phyloP scores from a whole-genome alignment of 2,329 filamentous ascomycete species.

The Talaromyces pinophilus region DNA sequence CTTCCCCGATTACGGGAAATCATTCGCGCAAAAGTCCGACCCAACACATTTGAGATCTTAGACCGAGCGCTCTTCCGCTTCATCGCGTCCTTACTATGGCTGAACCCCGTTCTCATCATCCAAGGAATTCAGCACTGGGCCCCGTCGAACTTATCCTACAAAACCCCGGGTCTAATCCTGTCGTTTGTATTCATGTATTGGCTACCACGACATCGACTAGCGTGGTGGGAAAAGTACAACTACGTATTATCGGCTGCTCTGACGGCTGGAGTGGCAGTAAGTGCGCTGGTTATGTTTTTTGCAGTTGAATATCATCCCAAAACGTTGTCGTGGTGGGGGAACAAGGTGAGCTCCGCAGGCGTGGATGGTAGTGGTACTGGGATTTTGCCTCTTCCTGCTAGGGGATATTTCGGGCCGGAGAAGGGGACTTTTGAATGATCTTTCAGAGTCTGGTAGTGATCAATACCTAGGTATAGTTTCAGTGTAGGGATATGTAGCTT shows the following conservation, averaged over 20 bases:
- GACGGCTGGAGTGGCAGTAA: constrained; percentile 5
- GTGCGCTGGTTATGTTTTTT: not conserved
- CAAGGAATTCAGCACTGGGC: constrained; percentile 17
- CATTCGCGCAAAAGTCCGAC: not conserved
- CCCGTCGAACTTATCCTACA: constrained; percentile 13
- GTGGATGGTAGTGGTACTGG: constrained; percentile 15
- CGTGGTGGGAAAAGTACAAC: constrained; percentile 19
- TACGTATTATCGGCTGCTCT: constrained; percentile 12
- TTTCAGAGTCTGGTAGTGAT: not conserved
- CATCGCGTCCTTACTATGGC: constrained; percentile 1
- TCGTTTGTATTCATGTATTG: constrained; percentile 19
- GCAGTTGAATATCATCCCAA: constrained; percentile 10
- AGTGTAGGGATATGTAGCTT: not conserved
- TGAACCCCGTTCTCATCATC: constrained; percentile 14
- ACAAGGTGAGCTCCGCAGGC: constrained; percentile 6
- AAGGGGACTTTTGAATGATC: not conserved
- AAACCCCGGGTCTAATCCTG: constrained; percentile 13
- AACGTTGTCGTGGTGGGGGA: constrained; percentile 15
- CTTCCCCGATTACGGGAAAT: constrained; percentile 9
- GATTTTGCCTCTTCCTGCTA: not conserved
- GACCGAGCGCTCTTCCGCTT: not conserved
- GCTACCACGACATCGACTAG: constrained; percentile 9
- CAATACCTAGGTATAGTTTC: not conserved
- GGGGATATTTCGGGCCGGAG: not conserved
- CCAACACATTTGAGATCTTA: not conserved